These are phyloP conservation scores for Solanum dulcamara DNA, from an alignment of 257 asterid species.

Conservation along the genomic window DNA sequence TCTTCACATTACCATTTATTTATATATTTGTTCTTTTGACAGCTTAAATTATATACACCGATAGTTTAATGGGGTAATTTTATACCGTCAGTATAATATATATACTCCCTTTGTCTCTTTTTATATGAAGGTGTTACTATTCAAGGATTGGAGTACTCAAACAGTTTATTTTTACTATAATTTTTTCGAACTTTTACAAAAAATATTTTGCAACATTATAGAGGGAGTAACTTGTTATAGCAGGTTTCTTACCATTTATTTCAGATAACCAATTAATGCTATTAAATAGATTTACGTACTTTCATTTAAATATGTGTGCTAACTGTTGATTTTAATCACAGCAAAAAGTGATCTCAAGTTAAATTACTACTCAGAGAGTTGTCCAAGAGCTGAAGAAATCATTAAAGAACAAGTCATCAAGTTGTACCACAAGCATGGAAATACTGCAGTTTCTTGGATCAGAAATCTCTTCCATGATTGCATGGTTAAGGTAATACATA, in stretches of 20 bases:
- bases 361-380: slow-evolving; percentile 53
- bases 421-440: slow-evolving; percentile 44
- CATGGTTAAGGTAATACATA: slow-evolving; percentile 38
- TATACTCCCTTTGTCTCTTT: neutral
- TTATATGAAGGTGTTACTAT: neutral
- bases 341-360: slow-evolving; percentile 36
- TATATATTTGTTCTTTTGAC: neutral
- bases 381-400: slow-evolving; percentile 69
- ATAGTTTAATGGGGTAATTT: neutral
- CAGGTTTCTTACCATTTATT: neutral
- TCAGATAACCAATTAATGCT: neutral
- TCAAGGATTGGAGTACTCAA: neutral
- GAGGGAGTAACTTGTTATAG: neutral
- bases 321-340: neutral
- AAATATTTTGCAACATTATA: neutral
- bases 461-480: slow-evolving; percentile 88
- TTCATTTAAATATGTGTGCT: neutral
- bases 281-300: neutral
- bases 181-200: neutral
- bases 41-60: neutral
- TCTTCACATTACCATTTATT: too few species aligned
- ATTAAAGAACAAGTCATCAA: slow-evolving; percentile 46
- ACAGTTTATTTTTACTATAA: neutral
- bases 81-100: neutral
- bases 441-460: slow-evolving; percentile 75